phyloP scores from a whole-genome alignment of 345 rosid species.

The Zanthoxylum bungeanum region DNA sequence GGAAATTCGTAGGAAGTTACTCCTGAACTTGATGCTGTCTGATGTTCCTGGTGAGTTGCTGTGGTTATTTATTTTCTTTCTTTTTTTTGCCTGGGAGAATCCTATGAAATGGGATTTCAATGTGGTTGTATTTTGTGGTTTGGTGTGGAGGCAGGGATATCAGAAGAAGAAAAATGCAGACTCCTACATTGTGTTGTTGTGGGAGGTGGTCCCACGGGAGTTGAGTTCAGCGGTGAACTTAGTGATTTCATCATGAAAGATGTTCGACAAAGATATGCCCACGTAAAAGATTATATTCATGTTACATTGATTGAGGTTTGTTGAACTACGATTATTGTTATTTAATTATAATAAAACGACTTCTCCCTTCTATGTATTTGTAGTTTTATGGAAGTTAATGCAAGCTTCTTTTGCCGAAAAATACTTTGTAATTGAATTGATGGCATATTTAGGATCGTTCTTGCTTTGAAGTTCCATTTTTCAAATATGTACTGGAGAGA shows the following conservation, averaged over 20 bases:
- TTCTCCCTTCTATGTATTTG: not conserved
- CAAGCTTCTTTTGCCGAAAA: conserved; percentile 6
- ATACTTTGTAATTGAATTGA: not conserved
- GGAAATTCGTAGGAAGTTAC: conserved; percentile 88
- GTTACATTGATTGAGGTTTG: conserved; percentile 96
- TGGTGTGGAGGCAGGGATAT: conserved; percentile 44
- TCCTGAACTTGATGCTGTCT: conserved; percentile 90
- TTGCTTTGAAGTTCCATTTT: not conserved
- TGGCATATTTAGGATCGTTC: not conserved
- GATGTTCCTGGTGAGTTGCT: conserved; percentile 66
- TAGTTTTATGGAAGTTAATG: not conserved
- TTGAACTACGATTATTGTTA: conserved; percentile 8
- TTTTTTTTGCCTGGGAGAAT: not conserved
- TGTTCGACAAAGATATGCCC: conserved; percentile 81
- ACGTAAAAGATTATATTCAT: conserved; percentile 77
- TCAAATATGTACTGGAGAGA: not conserved
- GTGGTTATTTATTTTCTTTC: not conserved
- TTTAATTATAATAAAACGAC: not conserved
- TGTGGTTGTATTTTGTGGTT: conserved; percentile 1
- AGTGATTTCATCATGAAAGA: conserved; percentile 90
- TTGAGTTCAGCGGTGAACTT: conserved; percentile 95
- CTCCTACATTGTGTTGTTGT: conserved; percentile 90
- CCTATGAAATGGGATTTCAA: not conserved
- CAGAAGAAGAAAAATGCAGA: conserved; percentile 78
- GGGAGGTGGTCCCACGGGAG: conserved; percentile 98